Evolutionary conservation across 139 green algal genomes (phyloP).

Genomic region (Chlorella sp.): DNA sequence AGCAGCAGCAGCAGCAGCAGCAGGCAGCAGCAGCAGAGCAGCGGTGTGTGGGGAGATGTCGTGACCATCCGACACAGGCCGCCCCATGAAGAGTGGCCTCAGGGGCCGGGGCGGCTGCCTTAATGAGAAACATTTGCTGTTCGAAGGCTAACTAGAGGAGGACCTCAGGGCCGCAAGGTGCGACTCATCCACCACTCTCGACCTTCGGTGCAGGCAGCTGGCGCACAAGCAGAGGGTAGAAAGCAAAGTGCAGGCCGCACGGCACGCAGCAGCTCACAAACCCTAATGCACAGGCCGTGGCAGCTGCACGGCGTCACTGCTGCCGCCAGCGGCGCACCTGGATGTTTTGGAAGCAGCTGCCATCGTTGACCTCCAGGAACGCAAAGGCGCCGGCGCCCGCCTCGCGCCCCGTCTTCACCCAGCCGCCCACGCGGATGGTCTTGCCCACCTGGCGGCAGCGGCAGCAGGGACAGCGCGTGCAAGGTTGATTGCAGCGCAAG

Average conservation of each 20-base stretch:
- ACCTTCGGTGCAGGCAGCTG: conserved; percentile 23
- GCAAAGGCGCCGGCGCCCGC: conserved; percentile 91
- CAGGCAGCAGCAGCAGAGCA: neutral
- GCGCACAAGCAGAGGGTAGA: no score
- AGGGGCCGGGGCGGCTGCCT: conserved; percentile 6
- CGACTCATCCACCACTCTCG: conserved; percentile 49
- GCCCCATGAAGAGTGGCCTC: neutral
- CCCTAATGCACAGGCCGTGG: no score
- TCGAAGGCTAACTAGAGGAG: conserved; percentile 55
- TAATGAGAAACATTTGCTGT: conserved; percentile 48
- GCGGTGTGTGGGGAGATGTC: conserved; percentile 18
- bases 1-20: neutral
- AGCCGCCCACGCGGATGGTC: conserved; percentile 92
- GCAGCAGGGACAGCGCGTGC: no score
- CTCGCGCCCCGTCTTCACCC: conserved; percentile 97
- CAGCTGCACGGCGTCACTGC: no score
- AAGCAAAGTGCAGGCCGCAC: no score
- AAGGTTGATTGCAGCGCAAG: neutral
- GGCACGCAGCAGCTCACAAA: no score
- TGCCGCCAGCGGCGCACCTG: conserved; percentile 82
- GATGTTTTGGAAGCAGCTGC: conserved; percentile 88
- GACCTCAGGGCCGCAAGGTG: conserved; percentile 25
- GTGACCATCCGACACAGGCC: conserved; percentile 48
- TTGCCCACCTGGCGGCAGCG: conserved; percentile 65
- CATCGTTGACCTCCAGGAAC: conserved; percentile 99